These are phyloP conservation scores for Solanum neorickii DNA, from an alignment of 257 asterid species.

Conservation along the genomic window DNA sequence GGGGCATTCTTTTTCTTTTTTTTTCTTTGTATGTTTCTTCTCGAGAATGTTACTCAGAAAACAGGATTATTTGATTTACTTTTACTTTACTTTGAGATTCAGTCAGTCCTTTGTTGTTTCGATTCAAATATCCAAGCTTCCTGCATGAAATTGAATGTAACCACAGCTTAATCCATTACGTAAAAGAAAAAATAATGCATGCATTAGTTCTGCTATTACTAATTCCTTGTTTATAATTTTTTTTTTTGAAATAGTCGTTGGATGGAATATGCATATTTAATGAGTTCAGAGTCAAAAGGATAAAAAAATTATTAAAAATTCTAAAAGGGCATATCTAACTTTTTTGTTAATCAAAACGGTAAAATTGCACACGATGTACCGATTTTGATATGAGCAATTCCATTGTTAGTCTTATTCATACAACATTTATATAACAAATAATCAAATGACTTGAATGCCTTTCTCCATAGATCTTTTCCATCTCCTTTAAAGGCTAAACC, in stretches of 20 bases:
- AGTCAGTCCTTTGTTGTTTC: neutral
- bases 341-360: too few species aligned
- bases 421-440: neutral
- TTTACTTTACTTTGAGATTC: neutral
- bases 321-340: too few species aligned
- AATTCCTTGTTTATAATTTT: neutral
- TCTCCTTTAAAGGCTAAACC: neutral
- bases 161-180: neutral
- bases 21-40: neutral
- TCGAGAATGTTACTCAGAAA: neutral
- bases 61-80: neutral
- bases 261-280: too few species aligned
- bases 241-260: neutral
- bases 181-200: neutral
- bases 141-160: neutral
- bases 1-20: neutral
- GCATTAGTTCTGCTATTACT: neutral
- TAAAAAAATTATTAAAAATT: too few species aligned
- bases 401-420: neutral
- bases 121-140: neutral
- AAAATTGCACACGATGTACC: fast-evolving
- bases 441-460: neutral
- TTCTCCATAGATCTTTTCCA: neutral
- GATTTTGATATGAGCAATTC: neutral
- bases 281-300: too few species aligned